Percentiles rank a stretch among this genome's conserved stretches.
Conservation (phyloP, 2,329 filamentous ascomycete genomes). For the Pyrenochaeta sp. region DNA sequence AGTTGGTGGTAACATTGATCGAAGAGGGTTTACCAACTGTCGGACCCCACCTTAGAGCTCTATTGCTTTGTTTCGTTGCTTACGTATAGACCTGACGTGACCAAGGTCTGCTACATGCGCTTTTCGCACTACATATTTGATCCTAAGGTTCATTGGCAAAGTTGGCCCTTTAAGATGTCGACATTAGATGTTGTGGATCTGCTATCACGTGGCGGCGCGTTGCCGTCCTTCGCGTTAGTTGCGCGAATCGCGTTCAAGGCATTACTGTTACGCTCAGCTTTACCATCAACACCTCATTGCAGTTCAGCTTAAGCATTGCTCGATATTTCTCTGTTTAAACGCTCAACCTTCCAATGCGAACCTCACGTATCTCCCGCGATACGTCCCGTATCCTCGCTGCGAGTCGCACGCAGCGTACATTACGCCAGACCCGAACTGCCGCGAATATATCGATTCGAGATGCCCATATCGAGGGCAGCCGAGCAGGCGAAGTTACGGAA, state of each 20-base stretch:
- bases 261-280: conserved; percentile 1
- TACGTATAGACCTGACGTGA: background rate
- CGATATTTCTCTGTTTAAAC: background rate
- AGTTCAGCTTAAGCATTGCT: background rate
- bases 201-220: conserved; percentile 11
- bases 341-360: conserved; percentile 37
- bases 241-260: conserved; percentile 6
- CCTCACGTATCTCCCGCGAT: conserved; percentile 50
- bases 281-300: background rate
- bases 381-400: conserved; percentile 43
- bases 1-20: background rate
- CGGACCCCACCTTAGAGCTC: background rate
- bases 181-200: background rate
- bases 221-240: conserved; percentile 7
- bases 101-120: background rate
- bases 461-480: conserved; percentile 12
- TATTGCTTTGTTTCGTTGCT: background rate
- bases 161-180: background rate
- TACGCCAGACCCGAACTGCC: conserved; percentile 43
- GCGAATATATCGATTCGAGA: conserved; percentile 31
- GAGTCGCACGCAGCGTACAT: conserved; percentile 34
- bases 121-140: too few species aligned
- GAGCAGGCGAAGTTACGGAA: conserved; percentile 8
- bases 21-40: background rate
- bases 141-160: background rate